Base-by-base conservation (phyloP, 805 yeast species). In the Nakazawaea wickerhamii region DNA sequence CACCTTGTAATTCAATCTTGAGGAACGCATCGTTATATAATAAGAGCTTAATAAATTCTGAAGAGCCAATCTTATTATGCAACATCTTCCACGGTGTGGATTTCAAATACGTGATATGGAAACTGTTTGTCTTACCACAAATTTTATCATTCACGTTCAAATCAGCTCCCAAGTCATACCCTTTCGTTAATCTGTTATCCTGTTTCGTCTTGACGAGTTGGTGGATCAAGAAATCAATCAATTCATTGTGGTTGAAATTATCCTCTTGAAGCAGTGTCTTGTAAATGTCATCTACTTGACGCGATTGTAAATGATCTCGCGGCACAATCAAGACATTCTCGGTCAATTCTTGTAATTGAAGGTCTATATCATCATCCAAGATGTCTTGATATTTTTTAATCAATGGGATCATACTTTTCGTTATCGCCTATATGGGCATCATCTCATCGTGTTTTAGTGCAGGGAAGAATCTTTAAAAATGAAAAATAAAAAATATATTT, bases 81-180 rank as follows among this genome's bases (percentile, higher is more conserved):
- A 79, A 41, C 3, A 53, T 47, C 23, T 65, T 64, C 78, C 85
- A 79, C 2, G 54, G 47, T 3, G 60, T 50, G 4, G 64, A 53
- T 45, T 76, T 77, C 15, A 82, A 47, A 2, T 55, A 41, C 14
- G 64, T 59, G 3, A 66, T 64, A 19, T 59, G 58, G n/a, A 68
- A 58, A 46, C 69, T 75, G 6, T 60, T 53, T 5, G 61, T 55
- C 1, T 51, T 48, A 27, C 69, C 59, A 35, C 62, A 63, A 34
- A 63, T 48, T 3, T 40, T 44, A 5, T 61, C 53, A 5, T 57
- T 50, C 0, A 63, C 53, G 7, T 61, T 46, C 6, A 52, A 47
- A 4, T 47, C 52, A 2, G 50, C 45, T 1, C 68, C 70, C 36
- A 65, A 57, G 3, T 50, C 50, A 46, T 73, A 75, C 0, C 83